These are phyloP conservation scores for Ampelocalamus luodianensis DNA, from an alignment of 176 grass and related monocot genomes.

Conservation along the genomic window DNA sequence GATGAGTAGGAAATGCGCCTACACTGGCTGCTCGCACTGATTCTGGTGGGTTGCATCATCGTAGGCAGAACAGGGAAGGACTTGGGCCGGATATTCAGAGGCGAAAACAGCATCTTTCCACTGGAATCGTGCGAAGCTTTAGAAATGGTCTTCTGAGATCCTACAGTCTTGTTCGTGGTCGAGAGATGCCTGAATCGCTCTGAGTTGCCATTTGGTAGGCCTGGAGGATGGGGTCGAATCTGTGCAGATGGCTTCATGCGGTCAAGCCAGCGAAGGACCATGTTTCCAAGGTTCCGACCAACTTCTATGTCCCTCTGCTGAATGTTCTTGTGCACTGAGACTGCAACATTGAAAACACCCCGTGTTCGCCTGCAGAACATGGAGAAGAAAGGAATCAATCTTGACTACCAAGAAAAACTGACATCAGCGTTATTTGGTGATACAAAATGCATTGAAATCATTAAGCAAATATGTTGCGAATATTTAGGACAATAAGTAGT, in stretches of 20 bases:
- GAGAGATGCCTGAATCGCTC: conserved; percentile 42
- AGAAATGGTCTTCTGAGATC: conserved; percentile 47
- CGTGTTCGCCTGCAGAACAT: conserved; percentile 67
- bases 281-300: conserved; percentile 79
- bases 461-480: not conserved
- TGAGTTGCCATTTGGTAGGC: conserved; percentile 6
- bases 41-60: conserved; percentile 60
- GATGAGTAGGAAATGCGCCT: conserved; percentile 53
- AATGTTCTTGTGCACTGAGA: conserved; percentile 92
- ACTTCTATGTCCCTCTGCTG: conserved; percentile 87
- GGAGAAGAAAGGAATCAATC: not conserved
- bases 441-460: conserved; percentile 11
- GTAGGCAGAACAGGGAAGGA: conserved; percentile 63
- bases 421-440: not conserved
- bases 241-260: conserved; percentile 95
- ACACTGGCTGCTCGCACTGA: conserved; percentile 51
- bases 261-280: conserved; percentile 83
- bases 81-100: conserved; percentile 63
- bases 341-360: conserved; percentile 68
- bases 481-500: not conserved
- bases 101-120: conserved; percentile 68
- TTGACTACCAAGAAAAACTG: not conserved
- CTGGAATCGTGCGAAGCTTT: conserved; percentile 56
- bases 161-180: conserved; percentile 40
- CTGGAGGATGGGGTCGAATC: conserved; percentile 67